These are phyloP conservation scores for Phytopythium vexans DNA, from an alignment of 352 stramenopile species.

Conservation along the genomic window DNA sequence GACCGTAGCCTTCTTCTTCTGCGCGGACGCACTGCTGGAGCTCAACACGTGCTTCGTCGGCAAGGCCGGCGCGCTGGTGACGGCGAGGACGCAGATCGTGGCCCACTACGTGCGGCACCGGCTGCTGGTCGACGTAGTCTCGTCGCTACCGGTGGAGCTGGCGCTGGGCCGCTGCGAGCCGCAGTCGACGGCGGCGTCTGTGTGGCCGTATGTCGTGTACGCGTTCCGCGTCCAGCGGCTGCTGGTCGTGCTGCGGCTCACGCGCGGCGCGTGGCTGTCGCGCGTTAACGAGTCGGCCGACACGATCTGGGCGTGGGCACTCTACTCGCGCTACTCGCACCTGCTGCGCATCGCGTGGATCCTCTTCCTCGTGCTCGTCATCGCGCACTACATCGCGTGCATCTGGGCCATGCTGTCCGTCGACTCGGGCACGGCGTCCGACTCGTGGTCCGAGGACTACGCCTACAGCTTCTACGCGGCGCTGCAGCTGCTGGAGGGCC, in stretches of 20 bases:
- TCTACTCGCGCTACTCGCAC: constrained; percentile 39
- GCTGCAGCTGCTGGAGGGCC: constrained; percentile 48
- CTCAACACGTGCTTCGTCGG: constrained; percentile 12
- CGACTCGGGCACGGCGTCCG: not conserved
- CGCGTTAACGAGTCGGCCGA: constrained; percentile 3
- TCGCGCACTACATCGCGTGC: constrained; percentile 51
- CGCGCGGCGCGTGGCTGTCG: constrained; percentile 7
- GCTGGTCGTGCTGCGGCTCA: constrained; percentile 12
- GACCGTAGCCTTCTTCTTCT: constrained; percentile 16
- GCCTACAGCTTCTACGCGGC: constrained; percentile 37
- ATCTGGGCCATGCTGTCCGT: constrained; percentile 36
- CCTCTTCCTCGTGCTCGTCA: constrained; percentile 31
- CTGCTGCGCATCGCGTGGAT: constrained; percentile 35
- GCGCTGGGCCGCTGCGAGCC: not conserved
- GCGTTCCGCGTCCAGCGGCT: constrained; percentile 1
- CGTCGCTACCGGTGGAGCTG: not conserved
- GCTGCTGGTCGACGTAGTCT: constrained; percentile 4
- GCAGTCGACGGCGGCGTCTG: not conserved
- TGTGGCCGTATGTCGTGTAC: not conserved
- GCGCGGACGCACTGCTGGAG: constrained; percentile 9
- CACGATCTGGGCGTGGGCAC: constrained; percentile 4
- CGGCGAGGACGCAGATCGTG: constrained; percentile 4
- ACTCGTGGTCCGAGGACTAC: constrained; percentile 19
- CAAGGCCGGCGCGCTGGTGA: constrained; percentile 7
- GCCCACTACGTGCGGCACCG: constrained; percentile 5